A percentile compares a stretch with the other conserved stretches of the same genome.
phyloP scores from a whole-genome alignment of 768 basidiomycete genomes.

The Pulveroboletus sp. region DNA sequence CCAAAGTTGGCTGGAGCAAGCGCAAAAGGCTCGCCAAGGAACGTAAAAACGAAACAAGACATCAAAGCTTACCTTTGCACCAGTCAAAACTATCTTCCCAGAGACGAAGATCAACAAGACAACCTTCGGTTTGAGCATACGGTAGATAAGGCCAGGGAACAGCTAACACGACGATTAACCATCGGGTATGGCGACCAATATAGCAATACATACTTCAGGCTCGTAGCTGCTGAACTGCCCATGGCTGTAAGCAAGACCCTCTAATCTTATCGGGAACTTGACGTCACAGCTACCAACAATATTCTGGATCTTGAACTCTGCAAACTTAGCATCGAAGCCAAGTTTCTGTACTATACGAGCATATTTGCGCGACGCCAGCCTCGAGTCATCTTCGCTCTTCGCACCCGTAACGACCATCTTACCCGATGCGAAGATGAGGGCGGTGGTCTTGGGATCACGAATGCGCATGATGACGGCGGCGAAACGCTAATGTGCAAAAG shows the following conservation, averaged over 20 bases:
- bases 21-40: background rate
- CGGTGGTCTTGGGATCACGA: slow-evolving; percentile 98
- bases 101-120: slow-evolving; percentile 98
- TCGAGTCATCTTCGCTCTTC: slow-evolving; percentile 97
- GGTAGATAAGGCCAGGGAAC: slow-evolving; percentile 98
- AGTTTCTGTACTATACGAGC: slow-evolving; percentile 99
- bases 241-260: slow-evolving; percentile 96
- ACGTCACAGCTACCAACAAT: slow-evolving; percentile 98
- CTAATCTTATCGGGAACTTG: slow-evolving; percentile 96
- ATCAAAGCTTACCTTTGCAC: slow-evolving; percentile 78
- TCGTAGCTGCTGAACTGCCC: slow-evolving; percentile 98
- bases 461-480: slow-evolving; percentile 99
- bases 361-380: slow-evolving; percentile 96
- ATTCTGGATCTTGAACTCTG: slow-evolving; percentile 99
- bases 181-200: background rate
- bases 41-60: background rate
- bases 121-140: slow-evolving; percentile 99
- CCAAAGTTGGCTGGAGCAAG: slow-evolving; percentile 5
- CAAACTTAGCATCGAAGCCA: slow-evolving; percentile 98
- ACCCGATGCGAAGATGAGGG: slow-evolving; percentile 97
- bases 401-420: slow-evolving; percentile 99
- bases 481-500: slow-evolving; percentile 86
- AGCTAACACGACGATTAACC: slow-evolving; percentile 45
- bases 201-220: slow-evolving; percentile 69
- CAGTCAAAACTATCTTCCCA: slow-evolving; percentile 97